Evolutionary conservation across 2,329 filamentous ascomycete species (phyloP), one percentile per base, ranked within the genome.

Genomic region (Dactylellina cionopaga): DNA sequence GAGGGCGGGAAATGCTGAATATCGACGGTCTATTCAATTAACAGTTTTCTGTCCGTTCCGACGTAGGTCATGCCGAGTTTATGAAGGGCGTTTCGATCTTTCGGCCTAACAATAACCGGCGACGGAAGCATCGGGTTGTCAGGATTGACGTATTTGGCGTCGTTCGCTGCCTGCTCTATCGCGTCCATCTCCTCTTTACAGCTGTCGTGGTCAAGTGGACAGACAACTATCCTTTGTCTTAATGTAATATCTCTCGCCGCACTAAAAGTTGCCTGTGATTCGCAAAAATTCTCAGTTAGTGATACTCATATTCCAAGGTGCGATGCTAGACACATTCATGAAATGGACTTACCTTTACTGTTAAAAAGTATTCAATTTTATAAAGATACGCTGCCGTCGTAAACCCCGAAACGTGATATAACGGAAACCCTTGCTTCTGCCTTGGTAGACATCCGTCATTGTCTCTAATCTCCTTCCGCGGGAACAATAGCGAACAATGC

Each of bases 101-200:
- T 89, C 3, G 92, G 88, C 54, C 90, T 85, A 66, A 98, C 87
- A 74, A 99, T 95, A 5, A 87, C 89, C 74, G 89, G 88, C 0
- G 93, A 89, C 0, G 95, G 93, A n/a, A 97, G 82, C 89, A 96
- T 93, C 0, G 93, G 95, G 77, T 95, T 95, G 74, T 96, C 92
- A 0, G 90, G 90, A 76, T 94, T 92, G 72, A 98, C 89, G 74
- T 91, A 88, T 13, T 91, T 90, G 1, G 95, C 94, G 77, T 98
- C 94, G 80, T 93, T 94, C 43, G 95, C 95, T 0, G 95, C 91
- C 81, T 96, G 92, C 79, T 97, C 93, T 75, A 99, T 98, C 35
- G 93, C 93, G 77, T 96, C 93, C 92, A 99, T 97, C 82, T 98
- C 95, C 79, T 97, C 93, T 80, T 96, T 97, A 82, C 95, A 99